Conservation (phyloP, 352 stramenopile genomes). For the Thalassiosira oceanica region DNA sequence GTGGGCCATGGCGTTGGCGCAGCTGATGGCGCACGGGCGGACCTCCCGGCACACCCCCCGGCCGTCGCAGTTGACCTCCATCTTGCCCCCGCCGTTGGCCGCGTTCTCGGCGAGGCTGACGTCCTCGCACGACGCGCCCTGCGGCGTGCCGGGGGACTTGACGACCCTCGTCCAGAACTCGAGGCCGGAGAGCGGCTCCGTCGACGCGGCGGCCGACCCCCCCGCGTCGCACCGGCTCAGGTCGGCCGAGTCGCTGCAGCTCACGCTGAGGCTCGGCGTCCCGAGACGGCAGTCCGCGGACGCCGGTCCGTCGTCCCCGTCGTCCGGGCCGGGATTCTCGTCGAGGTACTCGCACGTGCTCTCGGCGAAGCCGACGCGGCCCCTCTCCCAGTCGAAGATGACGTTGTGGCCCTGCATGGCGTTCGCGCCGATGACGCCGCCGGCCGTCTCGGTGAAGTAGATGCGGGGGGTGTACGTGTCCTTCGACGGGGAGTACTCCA, state of each 20-base stretch:
- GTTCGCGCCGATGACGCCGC: slow-evolving; percentile 79
- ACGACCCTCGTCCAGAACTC: slow-evolving; percentile 65
- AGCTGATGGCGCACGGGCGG: slow-evolving; percentile 51
- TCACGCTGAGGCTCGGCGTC: slow-evolving; percentile 24
- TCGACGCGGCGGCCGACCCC: slow-evolving; percentile 27
- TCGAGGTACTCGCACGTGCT: slow-evolving; percentile 56
- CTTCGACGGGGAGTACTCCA: slow-evolving; percentile 60
- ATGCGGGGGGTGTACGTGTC: slow-evolving; percentile 65
- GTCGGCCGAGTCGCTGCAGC: slow-evolving; percentile 43
- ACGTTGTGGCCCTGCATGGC: slow-evolving; percentile 82
- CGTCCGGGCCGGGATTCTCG: slow-evolving; percentile 8
- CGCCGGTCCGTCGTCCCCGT: slow-evolving; percentile 25
- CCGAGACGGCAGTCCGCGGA: slow-evolving; percentile 36
- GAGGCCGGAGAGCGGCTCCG: slow-evolving; percentile 48
- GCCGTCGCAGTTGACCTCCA: slow-evolving; percentile 46
- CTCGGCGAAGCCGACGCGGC: slow-evolving; percentile 64
- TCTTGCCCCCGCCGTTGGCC: slow-evolving; percentile 20
- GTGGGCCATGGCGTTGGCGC: slow-evolving; percentile 27
- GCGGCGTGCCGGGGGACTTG: slow-evolving; percentile 40
- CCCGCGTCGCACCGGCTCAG: slow-evolving; percentile 18
- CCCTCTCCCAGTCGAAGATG: slow-evolving; percentile 70
- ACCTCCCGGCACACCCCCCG: slow-evolving; percentile 59
- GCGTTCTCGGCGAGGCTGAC: slow-evolving; percentile 24
- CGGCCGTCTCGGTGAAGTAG: slow-evolving; percentile 60
- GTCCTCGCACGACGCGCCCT: slow-evolving; percentile 40